phyloP scores from a whole-genome alignment of 345 rosid genomes.

The Salix caprea region DNA sequence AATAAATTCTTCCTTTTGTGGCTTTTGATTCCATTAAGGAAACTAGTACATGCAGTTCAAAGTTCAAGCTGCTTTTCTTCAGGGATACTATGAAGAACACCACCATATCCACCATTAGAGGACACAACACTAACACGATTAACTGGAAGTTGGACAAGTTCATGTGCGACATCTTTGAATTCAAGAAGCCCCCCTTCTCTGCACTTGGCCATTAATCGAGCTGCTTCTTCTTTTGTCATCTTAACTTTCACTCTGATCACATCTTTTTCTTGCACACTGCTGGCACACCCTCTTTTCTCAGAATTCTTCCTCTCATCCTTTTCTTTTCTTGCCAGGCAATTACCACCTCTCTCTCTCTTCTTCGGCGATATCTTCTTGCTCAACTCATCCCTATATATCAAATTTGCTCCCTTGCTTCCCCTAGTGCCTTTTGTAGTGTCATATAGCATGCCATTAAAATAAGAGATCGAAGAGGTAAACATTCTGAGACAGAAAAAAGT shows the following conservation, averaged over 20 bases:
- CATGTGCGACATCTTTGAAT: slow-evolving; percentile 45
- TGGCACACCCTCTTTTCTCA: slow-evolving; percentile 11
- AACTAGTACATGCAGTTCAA: not conserved
- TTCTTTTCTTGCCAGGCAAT: not conserved
- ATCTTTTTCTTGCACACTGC: slow-evolving; percentile 4
- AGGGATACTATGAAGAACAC: slow-evolving; percentile 20
- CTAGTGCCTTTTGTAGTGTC: not conserved
- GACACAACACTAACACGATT: slow-evolving; percentile 34
- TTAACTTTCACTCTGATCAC: slow-evolving; percentile 49
- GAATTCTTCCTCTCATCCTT: not conserved
- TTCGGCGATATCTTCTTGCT: slow-evolving; percentile 17
- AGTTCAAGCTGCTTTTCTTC: slow-evolving; percentile 27
- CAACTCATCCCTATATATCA: slow-evolving; percentile 31
- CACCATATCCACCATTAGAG: not conserved
- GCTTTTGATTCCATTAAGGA: not conserved
- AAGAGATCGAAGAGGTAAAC: not conserved
- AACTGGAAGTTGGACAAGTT: slow-evolving; percentile 39
- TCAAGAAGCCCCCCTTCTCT: slow-evolving; percentile 47
- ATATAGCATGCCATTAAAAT: not conserved
- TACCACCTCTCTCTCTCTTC: slow-evolving; percentile 11
- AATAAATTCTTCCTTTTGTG: not conserved
- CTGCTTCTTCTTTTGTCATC: slow-evolving; percentile 64
- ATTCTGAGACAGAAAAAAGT: not conserved
- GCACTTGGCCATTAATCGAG: slow-evolving; percentile 42
- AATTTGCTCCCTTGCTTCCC: slow-evolving; percentile 1